Conservation (phyloP, 768 basidiomycete genomes). For the Boletellus sp. region DNA sequence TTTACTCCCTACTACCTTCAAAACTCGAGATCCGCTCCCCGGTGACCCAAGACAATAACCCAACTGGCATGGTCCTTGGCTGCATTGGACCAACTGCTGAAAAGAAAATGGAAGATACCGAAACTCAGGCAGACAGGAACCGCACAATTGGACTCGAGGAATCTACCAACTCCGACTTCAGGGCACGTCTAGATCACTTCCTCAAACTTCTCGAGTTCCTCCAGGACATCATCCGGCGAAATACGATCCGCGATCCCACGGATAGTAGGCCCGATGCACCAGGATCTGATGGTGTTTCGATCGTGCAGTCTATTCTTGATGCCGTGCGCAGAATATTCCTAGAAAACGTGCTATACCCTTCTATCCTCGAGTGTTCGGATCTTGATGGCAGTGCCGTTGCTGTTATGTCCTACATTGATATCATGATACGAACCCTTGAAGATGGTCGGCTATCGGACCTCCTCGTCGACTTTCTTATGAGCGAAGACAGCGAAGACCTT, state of each 20-base stretch:
- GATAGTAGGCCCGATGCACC: constrained; percentile 50
- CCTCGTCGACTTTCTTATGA: constrained; percentile 76
- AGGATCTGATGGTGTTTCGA: constrained; percentile 68
- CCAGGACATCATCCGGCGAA: constrained; percentile 81
- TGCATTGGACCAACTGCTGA: constrained; percentile 51
- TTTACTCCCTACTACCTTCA: constrained; percentile 86
- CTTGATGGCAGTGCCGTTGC: constrained; percentile 93
- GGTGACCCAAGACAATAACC: constrained; percentile 34
- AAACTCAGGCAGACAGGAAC: constrained; percentile 47
- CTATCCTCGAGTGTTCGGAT: constrained; percentile 89
- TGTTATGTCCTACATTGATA: constrained; percentile 92
- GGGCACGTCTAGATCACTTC: constrained; percentile 78
- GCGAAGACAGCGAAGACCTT: constrained; percentile 76
- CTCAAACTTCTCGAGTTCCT: constrained; percentile 88
- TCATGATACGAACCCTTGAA: constrained; percentile 74
- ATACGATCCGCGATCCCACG: constrained; percentile 38
- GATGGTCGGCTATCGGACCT: constrained; percentile 65
- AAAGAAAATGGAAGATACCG: constrained; percentile 55
- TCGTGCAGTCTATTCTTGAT: constrained; percentile 79
- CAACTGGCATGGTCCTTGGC: constrained; percentile 71
- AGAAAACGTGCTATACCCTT: constrained; percentile 90
- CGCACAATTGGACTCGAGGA: constrained; percentile 70
- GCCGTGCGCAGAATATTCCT: constrained; percentile 84
- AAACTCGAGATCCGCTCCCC: constrained; percentile 71
- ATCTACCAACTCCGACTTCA: constrained; percentile 72